Evolutionary conservation across 768 basidiomycete species (phyloP).

Genomic region (Roridomyces roridus): DNA sequence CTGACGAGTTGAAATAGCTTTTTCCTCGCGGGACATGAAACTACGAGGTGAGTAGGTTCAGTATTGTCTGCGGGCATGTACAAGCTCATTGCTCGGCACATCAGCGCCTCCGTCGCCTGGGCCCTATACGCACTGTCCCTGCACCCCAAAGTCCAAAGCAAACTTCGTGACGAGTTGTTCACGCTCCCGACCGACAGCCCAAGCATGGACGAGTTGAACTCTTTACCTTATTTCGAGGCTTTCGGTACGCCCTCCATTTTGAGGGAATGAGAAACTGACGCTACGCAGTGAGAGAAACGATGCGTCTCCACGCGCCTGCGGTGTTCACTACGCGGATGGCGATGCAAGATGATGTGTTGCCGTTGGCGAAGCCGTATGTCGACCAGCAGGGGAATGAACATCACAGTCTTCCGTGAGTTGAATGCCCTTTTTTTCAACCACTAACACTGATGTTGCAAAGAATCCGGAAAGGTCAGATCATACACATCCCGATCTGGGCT

Average conservation of each 20-base stretch:
- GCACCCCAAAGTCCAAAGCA: conserved; percentile 43
- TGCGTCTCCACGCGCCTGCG: conserved; percentile 63
- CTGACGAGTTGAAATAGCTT: too few species aligned
- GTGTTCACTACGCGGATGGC: conserved; percentile 48
- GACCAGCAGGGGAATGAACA: conserved; percentile 49
- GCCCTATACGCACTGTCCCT: conserved; percentile 46
- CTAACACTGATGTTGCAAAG: conserved; percentile 24
- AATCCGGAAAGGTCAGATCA: conserved; percentile 48
- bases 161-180: conserved; percentile 50
- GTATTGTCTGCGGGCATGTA: too few species aligned
- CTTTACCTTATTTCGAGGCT: conserved; percentile 44
- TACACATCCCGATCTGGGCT: conserved; percentile 56
- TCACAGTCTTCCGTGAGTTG: conserved; percentile 37
- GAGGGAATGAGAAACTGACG: too few species aligned
- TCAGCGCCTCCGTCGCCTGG: conserved; percentile 37
- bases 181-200: conserved; percentile 39
- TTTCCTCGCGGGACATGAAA: conserved; percentile 43
- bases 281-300: conserved; percentile 47
- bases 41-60: conserved; percentile 2
- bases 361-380: conserved; percentile 50
- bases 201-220: conserved; percentile 48
- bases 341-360: conserved; percentile 58
- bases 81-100: not conserved
- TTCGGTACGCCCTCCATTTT: conserved; percentile 14
- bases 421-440: not conserved